phyloP scores from a whole-genome alignment of 352 stramenopile genomes.

The Aphanomyces invadans region DNA sequence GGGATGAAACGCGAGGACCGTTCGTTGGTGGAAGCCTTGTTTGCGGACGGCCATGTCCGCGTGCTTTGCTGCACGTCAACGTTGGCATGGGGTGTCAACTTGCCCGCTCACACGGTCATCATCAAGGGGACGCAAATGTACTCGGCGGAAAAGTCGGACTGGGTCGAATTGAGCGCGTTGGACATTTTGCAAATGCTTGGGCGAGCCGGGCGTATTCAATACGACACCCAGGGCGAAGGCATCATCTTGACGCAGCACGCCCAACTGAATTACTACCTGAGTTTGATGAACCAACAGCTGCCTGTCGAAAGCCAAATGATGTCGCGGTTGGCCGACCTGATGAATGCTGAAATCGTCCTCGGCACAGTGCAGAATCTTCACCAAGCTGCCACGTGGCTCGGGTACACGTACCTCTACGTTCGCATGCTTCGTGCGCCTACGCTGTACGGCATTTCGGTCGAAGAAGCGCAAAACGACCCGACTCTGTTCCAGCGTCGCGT shows the following conservation, averaged over 20 bases:
- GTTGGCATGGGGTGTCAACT: conserved; percentile 99
- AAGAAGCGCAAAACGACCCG: conserved; percentile 85
- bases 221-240: conserved; percentile 95
- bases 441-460: conserved; percentile 92
- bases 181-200: conserved; percentile 99
- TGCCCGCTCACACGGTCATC: conserved; percentile 99
- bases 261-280: conserved; percentile 99
- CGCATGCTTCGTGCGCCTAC: conserved; percentile 97
- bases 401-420: conserved; percentile 99
- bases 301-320: conserved; percentile 99
- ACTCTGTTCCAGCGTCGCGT: conserved; percentile 92
- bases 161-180: conserved; percentile 96
- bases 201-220: conserved; percentile 96
- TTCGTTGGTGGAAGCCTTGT: conserved; percentile 98
- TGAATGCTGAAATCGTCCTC: conserved; percentile 99
- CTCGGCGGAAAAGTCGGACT: conserved; percentile 95
- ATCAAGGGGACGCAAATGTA: conserved; percentile 99
- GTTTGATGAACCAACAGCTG: conserved; percentile 99
- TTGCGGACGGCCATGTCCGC: conserved; percentile 94
- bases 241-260: conserved; percentile 99
- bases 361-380: conserved; percentile 92
- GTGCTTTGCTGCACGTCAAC: conserved; percentile 98
- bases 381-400: conserved; percentile 97
- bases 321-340: conserved; percentile 92
- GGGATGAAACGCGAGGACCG: conserved; percentile 96